Base-by-base conservation (phyloP, 169 alveolate species). In the Babesia sp. region DNA sequence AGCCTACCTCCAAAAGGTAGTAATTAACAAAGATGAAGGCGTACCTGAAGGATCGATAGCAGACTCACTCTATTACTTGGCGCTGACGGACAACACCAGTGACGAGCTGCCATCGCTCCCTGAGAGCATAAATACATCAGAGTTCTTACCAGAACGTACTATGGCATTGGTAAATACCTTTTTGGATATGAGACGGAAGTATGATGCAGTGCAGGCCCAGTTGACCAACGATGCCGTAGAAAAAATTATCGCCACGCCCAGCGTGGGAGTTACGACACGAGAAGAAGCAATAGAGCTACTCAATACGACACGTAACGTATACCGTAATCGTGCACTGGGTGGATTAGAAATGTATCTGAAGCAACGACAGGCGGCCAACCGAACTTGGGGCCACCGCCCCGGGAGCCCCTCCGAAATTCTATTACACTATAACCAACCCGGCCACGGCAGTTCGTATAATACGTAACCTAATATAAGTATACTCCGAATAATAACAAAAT, bases 251-350 rank as follows among this genome's bases (percentile, higher is more conserved):
- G 53, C 29, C 14, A n/a, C 20, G 22, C 5, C 60, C 28, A 14
- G 3, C 1, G n/a, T 29, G 9, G 61, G 53, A 0, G 28, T 42
- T 22, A 20, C 16, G 26, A 64, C 60, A 28, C 41, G 54, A n/a
- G 46, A 41, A n/a, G 51, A 64, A 22, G 74, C 61, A n/a, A 12
- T 31, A 1, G 20, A 24, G 34, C 61, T 64, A 2, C 59, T 64
- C 20, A 64, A 6, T 4, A 14, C 31, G 48, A 18, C 33, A 11
- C 41, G 74, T 7, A 3, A 7, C 22, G 26, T 46, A 9, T 33
- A 64, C 74, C 22, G 48, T 9, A 46, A 64, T 0, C 59, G 74
- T 31, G 59, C 60, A 3, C 51, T 64, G n/a, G 74, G 74, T 14
- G 74, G 74, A 4, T 56, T 64, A 50, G 74, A 64, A 26, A 50